Evolutionary conservation across 1,284 basidiomycete genomes (phyloP).

Genomic region (Flammula alnicola): DNA sequence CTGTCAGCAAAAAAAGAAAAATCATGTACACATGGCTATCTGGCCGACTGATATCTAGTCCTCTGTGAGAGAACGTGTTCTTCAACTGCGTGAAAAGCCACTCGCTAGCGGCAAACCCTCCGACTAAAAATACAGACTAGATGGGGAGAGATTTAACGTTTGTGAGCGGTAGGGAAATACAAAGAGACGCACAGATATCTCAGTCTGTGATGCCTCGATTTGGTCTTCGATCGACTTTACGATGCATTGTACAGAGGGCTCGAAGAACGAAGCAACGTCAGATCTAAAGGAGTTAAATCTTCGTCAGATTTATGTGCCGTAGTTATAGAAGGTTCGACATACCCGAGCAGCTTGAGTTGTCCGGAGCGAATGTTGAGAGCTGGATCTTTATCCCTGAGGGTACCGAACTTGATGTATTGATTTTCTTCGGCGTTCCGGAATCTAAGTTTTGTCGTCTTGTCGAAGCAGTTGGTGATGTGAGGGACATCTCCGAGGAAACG

Average conservation of each 20-base stretch:
- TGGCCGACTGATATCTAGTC: conserved; percentile 45
- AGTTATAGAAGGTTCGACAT: no score
- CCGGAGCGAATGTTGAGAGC: conserved; percentile 37
- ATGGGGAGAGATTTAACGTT: neutral
- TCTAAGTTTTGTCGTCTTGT: conserved; percentile 51
- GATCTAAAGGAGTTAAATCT: no score
- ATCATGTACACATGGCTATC: conserved; percentile 48
- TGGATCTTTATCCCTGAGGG: conserved; percentile 45
- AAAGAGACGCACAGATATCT: conserved; percentile 26
- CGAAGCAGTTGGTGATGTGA: conserved; percentile 48
- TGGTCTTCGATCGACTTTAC: conserved; percentile 32
- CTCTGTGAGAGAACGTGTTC: conserved; percentile 31
- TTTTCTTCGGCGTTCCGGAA: conserved; percentile 44
- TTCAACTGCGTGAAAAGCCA: conserved; percentile 49
- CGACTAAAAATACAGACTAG: conserved; percentile 36
- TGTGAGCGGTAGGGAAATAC: neutral
- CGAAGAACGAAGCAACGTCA: conserved; percentile 36
- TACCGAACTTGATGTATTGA: conserved; percentile 51
- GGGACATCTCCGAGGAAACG: conserved; percentile 40
- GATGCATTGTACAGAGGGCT: conserved; percentile 36
- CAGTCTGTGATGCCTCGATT: conserved; percentile 18
- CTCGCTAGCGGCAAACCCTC: conserved; percentile 57
- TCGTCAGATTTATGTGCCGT: no score
- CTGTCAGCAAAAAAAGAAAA: neutral
- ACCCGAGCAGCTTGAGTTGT: conserved; percentile 46